These are phyloP conservation scores for Mychonastes homosphaera DNA, from an alignment of 139 green algal genomes.

Conservation along the genomic window DNA sequence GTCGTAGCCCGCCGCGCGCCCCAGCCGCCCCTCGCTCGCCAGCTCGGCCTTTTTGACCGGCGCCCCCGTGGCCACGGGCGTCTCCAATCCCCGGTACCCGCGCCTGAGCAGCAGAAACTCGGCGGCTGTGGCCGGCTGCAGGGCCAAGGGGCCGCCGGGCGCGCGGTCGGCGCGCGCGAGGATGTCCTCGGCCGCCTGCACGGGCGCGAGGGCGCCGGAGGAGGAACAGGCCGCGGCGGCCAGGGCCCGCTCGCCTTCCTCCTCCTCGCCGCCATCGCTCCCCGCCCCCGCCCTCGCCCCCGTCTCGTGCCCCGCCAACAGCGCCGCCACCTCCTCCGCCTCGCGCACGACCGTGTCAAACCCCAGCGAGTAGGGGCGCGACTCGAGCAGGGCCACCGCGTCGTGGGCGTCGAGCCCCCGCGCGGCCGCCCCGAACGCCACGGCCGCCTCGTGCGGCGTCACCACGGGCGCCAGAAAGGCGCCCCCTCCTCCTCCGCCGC, in stretches of 20 bases:
- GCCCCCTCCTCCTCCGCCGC: too few species aligned
- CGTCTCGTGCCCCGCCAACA: not conserved
- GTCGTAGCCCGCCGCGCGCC: constrained; percentile 43
- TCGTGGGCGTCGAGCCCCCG: constrained; percentile 9
- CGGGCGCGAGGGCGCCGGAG: too few species aligned
- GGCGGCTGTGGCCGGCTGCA: constrained; percentile 36
- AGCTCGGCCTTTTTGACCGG: constrained; percentile 4
- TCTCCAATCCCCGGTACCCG: constrained; percentile 64
- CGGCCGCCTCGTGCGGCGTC: constrained; percentile 75
- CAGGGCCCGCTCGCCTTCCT: not conserved
- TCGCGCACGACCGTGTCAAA: not conserved
- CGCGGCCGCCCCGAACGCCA: constrained; percentile 42
- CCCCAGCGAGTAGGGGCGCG: constrained; percentile 11
- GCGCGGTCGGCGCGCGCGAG: too few species aligned
- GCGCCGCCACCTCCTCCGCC: not conserved
- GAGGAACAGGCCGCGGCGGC: too few species aligned
- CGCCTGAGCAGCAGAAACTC: constrained; percentile 54
- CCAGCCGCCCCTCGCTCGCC: constrained; percentile 26
- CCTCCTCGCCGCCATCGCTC: not conserved
- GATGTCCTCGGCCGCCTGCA: too few species aligned
- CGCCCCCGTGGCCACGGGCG: constrained; percentile 42
- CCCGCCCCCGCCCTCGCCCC: not conserved
- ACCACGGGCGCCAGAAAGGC: constrained; percentile 86
- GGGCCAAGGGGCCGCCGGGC: too few species aligned
- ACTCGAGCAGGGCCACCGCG: constrained; percentile 8